These are phyloP conservation scores for Begonia masoniana DNA, from an alignment of 306 rosid genomes.

Conservation along the genomic window DNA sequence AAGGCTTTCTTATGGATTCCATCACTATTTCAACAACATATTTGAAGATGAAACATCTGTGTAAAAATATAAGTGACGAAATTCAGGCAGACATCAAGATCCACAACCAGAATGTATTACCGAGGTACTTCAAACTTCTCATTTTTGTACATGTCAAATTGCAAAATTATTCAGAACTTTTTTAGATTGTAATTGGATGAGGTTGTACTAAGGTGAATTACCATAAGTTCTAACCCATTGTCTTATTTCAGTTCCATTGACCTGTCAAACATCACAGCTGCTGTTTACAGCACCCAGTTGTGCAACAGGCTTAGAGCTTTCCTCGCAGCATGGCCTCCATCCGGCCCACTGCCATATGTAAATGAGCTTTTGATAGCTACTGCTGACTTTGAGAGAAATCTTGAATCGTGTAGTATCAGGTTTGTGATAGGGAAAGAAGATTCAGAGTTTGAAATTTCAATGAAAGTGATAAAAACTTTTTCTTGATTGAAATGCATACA, in stretches of 20 bases:
- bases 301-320: slow-evolving; percentile 67
- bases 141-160: not conserved
- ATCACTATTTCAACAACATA: slow-evolving; percentile 81
- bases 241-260: slow-evolving; percentile 74
- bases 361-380: slow-evolving; percentile 73
- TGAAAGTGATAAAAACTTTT: too few species aligned
- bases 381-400: slow-evolving; percentile 89
- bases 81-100: slow-evolving; percentile 87
- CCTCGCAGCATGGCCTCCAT: slow-evolving; percentile 88
- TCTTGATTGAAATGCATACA: too few species aligned
- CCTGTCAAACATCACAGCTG: slow-evolving; percentile 78
- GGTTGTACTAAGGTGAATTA: too few species aligned
- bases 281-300: slow-evolving; percentile 76
- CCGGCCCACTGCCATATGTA: slow-evolving; percentile 68
- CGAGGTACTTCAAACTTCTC: slow-evolving; percentile 43
- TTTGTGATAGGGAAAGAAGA: slow-evolving; percentile 12
- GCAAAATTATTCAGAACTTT: not conserved
- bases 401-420: slow-evolving; percentile 85
- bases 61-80: slow-evolving; percentile 54
- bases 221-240: slow-evolving; percentile 5
- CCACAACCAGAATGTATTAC: slow-evolving; percentile 69
- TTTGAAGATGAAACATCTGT: slow-evolving; percentile 77
- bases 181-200: not conserved
- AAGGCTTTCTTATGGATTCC: slow-evolving; percentile 57
- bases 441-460: not conserved